Percentiles rank a stretch among this genome's conserved stretches.
Conservation (phyloP, 306 rosid species). For the Castanea crenata region DNA sequence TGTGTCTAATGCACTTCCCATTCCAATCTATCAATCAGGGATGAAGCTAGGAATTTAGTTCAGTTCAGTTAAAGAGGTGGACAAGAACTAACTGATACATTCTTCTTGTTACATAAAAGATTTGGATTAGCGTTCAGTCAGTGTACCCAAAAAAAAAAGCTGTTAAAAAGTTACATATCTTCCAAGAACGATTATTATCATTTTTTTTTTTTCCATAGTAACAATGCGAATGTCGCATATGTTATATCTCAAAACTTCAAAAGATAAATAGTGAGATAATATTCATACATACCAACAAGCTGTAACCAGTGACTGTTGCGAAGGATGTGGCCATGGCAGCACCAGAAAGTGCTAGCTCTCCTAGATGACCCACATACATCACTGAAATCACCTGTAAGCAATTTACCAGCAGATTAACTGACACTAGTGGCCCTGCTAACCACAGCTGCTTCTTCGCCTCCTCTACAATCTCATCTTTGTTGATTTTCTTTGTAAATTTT, state of each 20-base stretch:
- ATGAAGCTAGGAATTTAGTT: neutral
- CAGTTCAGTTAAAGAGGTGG: no score
- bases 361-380: constrained; percentile 51
- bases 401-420: constrained; percentile 25
- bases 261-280: no score
- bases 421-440: constrained; percentile 37
- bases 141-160: no score
- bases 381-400: constrained; percentile 43
- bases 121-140: no score
- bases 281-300: constrained; percentile 33
- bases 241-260: no score
- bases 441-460: constrained; percentile 38
- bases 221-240: no score
- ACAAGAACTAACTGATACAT: no score
- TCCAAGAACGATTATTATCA: no score
- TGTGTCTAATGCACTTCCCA: constrained; percentile 50
- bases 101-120: no score
- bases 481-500: neutral
- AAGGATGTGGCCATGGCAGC: constrained; percentile 55
- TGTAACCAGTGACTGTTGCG: constrained; percentile 49
- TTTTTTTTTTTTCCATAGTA: no score
- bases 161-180: no score
- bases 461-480: constrained; percentile 17
- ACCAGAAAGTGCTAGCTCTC: constrained; percentile 40
- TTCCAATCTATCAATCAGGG: constrained; percentile 27